A percentile compares a stretch with the other conserved stretches of the same genome.
These are phyloP conservation scores for Pneumocystis sp. DNA, from an alignment of 1,139 yeast genomes.

Conservation along the genomic window DNA sequence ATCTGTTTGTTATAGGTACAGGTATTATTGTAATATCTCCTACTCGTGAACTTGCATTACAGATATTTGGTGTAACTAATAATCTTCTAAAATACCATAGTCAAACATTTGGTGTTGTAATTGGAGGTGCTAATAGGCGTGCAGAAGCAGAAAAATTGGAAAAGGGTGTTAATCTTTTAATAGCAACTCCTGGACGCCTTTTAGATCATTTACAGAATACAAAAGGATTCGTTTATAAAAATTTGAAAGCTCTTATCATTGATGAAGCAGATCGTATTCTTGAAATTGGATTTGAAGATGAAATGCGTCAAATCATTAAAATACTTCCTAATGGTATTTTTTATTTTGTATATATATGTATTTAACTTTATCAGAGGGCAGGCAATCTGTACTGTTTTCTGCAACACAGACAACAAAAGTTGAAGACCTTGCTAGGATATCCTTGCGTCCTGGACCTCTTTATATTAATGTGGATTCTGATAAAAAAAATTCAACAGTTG, in stretches of 20 bases:
- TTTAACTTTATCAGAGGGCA: constrained; percentile 36
- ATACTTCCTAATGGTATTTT: constrained; percentile 51
- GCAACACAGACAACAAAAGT: constrained; percentile 98
- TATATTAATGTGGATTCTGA: constrained; percentile 79
- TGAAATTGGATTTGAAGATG: constrained; percentile 96
- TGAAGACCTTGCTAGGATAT: constrained; percentile 92
- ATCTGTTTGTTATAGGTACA: constrained; percentile 25
- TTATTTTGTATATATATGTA: background rate
- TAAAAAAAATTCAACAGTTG: constrained; percentile 66
- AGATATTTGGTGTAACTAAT: constrained; percentile 91
- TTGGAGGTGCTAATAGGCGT: constrained; percentile 96
- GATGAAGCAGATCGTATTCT: constrained; percentile 87
- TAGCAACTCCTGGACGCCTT: constrained; percentile 96
- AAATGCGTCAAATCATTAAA: constrained; percentile 91
- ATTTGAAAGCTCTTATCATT: constrained; percentile 79
- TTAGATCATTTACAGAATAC: constrained; percentile 95
- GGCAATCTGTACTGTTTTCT: constrained; percentile 93
- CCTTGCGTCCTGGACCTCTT: constrained; percentile 86
- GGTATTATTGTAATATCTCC: constrained; percentile 81
- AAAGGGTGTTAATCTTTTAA: constrained; percentile 83
- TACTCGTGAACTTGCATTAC: constrained; percentile 85
- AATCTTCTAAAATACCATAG: constrained; percentile 83
- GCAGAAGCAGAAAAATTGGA: constrained; percentile 88
- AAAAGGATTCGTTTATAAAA: constrained; percentile 82
- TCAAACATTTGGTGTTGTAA: constrained; percentile 90